Evolutionary conservation across 495 filamentous ascomycete species (phyloP).

Genomic region (Podospora pseudopauciseta): DNA sequence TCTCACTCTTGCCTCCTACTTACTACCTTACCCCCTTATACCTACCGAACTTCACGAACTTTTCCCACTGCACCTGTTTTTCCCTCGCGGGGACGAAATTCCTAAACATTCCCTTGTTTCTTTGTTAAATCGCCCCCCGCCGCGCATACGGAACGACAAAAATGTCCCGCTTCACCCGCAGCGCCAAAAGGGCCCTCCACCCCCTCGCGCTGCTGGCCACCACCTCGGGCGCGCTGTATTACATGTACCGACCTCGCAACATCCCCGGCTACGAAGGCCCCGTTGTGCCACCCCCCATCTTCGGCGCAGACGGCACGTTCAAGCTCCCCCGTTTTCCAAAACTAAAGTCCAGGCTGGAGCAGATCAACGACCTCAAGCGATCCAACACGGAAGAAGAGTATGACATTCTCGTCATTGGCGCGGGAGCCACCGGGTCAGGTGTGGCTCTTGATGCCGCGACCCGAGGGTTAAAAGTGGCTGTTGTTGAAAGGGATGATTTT

Average conservation of each 20-base stretch:
- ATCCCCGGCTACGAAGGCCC: conserved; percentile 80
- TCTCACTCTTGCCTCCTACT: not conserved
- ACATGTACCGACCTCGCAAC: conserved; percentile 77
- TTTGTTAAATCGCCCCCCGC: not conserved
- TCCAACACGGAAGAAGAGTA: conserved; percentile 55
- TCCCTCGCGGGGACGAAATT: not conserved
- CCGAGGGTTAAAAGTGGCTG: conserved; percentile 84
- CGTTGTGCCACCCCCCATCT: conserved; percentile 76
- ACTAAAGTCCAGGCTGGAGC: conserved; percentile 66
- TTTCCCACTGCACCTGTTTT: not conserved
- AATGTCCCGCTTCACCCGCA: conserved; percentile 30
- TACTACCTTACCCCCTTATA: not conserved
- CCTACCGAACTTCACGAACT: not conserved
- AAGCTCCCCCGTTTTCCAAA: conserved; percentile 76
- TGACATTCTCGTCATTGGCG: conserved; percentile 88
- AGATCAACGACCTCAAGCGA: conserved; percentile 57
- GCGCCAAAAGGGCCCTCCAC: conserved; percentile 36
- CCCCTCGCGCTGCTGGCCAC: conserved; percentile 38
- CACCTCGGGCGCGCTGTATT: conserved; percentile 61
- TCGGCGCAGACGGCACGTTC: conserved; percentile 71
- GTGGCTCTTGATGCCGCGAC: conserved; percentile 94
- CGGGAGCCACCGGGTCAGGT: conserved; percentile 86
- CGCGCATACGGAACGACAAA: not conserved
- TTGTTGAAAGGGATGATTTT: conserved; percentile 96
- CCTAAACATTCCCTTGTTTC: not conserved